Conservation (phyloP, 23 red algal genomes). For the Gracilariopsis chorda region DNA sequence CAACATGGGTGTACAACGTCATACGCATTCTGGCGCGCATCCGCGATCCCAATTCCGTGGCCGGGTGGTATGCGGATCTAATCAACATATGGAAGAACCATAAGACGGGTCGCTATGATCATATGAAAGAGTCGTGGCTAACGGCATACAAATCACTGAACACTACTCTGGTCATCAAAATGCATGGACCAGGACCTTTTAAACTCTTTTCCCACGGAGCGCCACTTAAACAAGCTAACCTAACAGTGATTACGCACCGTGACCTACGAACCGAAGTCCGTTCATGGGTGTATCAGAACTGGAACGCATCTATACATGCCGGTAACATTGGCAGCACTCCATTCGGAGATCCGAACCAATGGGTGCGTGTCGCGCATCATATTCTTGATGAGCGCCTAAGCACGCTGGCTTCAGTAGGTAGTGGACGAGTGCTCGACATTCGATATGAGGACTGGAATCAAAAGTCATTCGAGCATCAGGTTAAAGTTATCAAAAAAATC, state of each 20-base stretch:
- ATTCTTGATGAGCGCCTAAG: conserved; percentile 5
- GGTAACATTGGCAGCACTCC: conserved; percentile 25
- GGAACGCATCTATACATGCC: conserved; percentile 35
- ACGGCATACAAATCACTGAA: conserved; percentile 31
- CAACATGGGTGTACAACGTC: conserved; percentile 65
- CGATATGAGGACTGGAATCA: conserved; percentile 44
- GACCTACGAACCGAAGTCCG: conserved; percentile 49
- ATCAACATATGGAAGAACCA: conserved; percentile 44
- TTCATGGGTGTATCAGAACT: conserved; percentile 47
- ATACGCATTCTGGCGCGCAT: conserved; percentile 53
- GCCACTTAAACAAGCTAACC: conserved; percentile 1
- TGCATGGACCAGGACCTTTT: conserved; percentile 55
- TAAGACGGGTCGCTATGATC: background rate
- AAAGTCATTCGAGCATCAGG: background rate
- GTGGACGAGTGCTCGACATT: conserved; percentile 37
- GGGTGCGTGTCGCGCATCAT: conserved; percentile 45
- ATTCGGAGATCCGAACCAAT: conserved; percentile 31
- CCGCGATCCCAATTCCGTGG: conserved; percentile 41
- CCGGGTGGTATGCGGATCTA: conserved; percentile 54
- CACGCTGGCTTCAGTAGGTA: conserved; percentile 39
- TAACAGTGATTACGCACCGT: conserved; percentile 35
- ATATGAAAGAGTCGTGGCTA: conserved; percentile 37
- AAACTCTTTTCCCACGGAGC: conserved; percentile 44
- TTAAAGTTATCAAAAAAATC: conserved; percentile 5
- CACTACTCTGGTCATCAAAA: conserved; percentile 34